phyloP scores from a whole-genome alignment of 352 stramenopile genomes.

The Pythium periplocum region DNA sequence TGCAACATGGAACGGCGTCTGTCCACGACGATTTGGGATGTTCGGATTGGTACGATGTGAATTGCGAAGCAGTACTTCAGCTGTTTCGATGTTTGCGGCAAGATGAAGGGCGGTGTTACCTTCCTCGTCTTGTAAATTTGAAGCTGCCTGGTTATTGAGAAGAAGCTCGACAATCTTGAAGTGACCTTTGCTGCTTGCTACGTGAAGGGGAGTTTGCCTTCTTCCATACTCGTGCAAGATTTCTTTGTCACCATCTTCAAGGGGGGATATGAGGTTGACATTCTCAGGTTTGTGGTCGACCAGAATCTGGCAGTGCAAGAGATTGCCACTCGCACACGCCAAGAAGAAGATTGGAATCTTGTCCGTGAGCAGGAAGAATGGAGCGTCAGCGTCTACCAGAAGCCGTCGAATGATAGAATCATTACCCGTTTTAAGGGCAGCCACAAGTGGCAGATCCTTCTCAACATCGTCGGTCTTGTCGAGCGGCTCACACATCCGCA shows the following conservation, averaged over 20 bases:
- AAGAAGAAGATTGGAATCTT: conserved; percentile 76
- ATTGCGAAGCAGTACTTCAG: conserved; percentile 50
- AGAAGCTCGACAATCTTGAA: conserved; percentile 54
- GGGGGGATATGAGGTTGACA: conserved; percentile 73
- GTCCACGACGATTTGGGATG: conserved; percentile 69
- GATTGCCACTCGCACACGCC: conserved; percentile 58
- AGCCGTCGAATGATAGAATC: conserved; percentile 69
- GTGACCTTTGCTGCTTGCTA: conserved; percentile 71
- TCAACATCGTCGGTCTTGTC: conserved; percentile 40
- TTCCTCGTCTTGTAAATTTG: conserved; percentile 74
- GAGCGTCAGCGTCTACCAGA: conserved; percentile 59
- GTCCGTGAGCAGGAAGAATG: conserved; percentile 72
- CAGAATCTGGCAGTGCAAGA: conserved; percentile 71
- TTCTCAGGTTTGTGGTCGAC: conserved; percentile 46
- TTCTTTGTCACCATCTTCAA: conserved; percentile 77
- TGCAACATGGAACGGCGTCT: conserved; percentile 71
- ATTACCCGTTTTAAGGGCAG: conserved; percentile 64
- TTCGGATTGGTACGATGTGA: conserved; percentile 72
- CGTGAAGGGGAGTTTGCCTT: conserved; percentile 68
- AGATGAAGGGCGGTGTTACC: conserved; percentile 78
- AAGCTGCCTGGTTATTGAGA: conserved; percentile 54
- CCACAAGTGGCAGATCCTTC: conserved; percentile 60
- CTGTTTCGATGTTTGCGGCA: conserved; percentile 59
- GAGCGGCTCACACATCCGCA: conserved; percentile 46
- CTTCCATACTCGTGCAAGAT: conserved; percentile 66